phyloP scores from a whole-genome alignment of 768 basidiomycete genomes.

The Collybia nuda region DNA sequence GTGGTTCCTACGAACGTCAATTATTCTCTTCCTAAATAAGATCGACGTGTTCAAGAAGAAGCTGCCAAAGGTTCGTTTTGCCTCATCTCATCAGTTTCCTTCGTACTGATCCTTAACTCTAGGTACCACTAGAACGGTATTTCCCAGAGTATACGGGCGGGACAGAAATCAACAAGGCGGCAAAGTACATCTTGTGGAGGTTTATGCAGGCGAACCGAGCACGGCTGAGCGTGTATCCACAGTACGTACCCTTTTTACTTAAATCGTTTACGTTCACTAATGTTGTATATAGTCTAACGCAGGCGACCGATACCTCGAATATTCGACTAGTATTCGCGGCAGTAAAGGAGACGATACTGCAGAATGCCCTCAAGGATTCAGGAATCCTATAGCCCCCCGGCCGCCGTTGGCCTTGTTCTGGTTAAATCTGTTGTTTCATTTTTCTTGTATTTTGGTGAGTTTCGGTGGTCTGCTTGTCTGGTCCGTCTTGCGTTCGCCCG shows the following conservation, averaged over 20 bases:
- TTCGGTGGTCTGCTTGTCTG: too few species aligned
- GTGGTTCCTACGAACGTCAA: constrained; percentile 90
- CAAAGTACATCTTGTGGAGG: constrained; percentile 92
- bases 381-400: constrained; percentile 9
- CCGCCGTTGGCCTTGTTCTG: too few species aligned
- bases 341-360: constrained; percentile 15
- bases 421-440: too few species aligned
- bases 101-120: background rate
- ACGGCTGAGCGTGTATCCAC: constrained; percentile 85
- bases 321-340: constrained; percentile 14
- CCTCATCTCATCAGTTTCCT: background rate
- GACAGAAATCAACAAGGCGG: constrained; percentile 88
- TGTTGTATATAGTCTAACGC: constrained; percentile 9
- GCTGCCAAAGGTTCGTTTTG: constrained; percentile 49
- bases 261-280: background rate
- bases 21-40: constrained; percentile 92
- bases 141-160: constrained; percentile 92
- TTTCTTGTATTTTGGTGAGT: too few species aligned
- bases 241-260: constrained; percentile 47
- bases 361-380: constrained; percentile 13
- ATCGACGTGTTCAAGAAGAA: constrained; percentile 93
- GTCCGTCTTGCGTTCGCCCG: too few species aligned
- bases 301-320: constrained; percentile 16
- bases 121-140: constrained; percentile 75
- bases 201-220: constrained; percentile 93